Conservation (phyloP, 805 yeast genomes). For the Torulaspora gathmanii region DNA sequence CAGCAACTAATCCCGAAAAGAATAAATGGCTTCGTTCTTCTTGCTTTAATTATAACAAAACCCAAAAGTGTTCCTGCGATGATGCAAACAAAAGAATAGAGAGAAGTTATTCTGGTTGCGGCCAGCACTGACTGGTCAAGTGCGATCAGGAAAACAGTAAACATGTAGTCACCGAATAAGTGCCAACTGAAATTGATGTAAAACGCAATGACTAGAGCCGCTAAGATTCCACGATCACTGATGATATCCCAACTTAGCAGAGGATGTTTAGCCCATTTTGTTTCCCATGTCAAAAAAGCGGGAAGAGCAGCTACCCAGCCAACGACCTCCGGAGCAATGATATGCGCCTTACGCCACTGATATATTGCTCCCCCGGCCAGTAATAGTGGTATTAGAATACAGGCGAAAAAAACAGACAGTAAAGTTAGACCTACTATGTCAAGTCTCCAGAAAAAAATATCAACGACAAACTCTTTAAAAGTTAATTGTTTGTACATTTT, state of each 20-base stretch:
- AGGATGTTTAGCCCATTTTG: conserved; percentile 49
- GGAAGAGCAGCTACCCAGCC: conserved; percentile 51
- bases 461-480: conserved; percentile 26
- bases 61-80: conserved; percentile 59
- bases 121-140: conserved; percentile 49
- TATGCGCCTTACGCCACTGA: conserved; percentile 52
- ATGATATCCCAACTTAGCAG: conserved; percentile 51
- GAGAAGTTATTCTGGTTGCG: conserved; percentile 58
- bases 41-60: conserved; percentile 44
- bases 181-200: conserved; percentile 55
- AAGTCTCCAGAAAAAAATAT: conserved; percentile 50
- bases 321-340: conserved; percentile 61
- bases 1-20: conserved; percentile 56
- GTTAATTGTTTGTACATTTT: conserved; percentile 14
- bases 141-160: conserved; percentile 56
- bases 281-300: conserved; percentile 53
- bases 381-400: conserved; percentile 62
- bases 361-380: conserved; percentile 54
- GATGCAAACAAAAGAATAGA: conserved; percentile 65
- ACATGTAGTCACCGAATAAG: conserved; percentile 63
- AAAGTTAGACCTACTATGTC: conserved; percentile 58
- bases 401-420: conserved; percentile 51
- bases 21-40: conserved; percentile 56
- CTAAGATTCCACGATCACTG: conserved; percentile 59
- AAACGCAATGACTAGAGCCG: conserved; percentile 53